phyloP scores from a whole-genome alignment of 768 basidiomycete species.

The Mycena capillaripes region DNA sequence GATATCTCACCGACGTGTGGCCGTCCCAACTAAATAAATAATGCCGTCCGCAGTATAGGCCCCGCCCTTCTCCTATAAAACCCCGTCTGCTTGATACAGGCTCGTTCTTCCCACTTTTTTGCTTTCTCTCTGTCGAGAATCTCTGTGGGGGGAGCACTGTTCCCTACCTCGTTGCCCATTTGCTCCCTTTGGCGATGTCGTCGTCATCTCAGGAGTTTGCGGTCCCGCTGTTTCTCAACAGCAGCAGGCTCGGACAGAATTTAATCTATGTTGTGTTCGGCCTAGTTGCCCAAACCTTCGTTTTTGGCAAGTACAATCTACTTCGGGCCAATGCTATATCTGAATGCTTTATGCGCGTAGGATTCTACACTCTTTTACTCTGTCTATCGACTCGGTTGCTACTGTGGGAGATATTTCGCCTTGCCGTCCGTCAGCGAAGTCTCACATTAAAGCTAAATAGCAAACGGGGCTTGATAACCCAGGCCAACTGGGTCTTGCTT shows the following conservation, averaged over 20 bases:
- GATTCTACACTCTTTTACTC: background rate
- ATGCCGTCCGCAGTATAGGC: too few relatives aligned
- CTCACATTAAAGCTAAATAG: background rate
- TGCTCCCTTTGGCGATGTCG: background rate
- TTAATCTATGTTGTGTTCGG: background rate
- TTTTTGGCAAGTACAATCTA: background rate
- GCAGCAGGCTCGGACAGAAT: too few relatives aligned
- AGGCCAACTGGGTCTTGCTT: slow-evolving; percentile 14
- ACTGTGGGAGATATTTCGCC: background rate
- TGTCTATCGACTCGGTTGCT: background rate
- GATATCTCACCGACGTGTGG: too few relatives aligned
- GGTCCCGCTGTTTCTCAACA: background rate
- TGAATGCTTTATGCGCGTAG: background rate
- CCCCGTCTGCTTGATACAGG: too few relatives aligned
- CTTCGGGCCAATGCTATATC: too few relatives aligned
- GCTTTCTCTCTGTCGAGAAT: background rate
- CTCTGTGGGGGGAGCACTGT: slow-evolving; percentile 13
- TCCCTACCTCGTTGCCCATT: too few relatives aligned
- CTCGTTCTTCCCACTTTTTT: background rate
- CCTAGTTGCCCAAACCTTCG: background rate
- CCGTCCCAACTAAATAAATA: too few relatives aligned
- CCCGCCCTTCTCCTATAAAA: too few relatives aligned
- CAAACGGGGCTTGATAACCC: background rate
- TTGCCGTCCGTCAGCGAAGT: too few relatives aligned
- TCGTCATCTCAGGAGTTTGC: background rate